These are phyloP conservation scores for Parasarocladium wereldwijsianum DNA, from an alignment of 2,329 filamentous ascomycete genomes.

Conservation along the genomic window DNA sequence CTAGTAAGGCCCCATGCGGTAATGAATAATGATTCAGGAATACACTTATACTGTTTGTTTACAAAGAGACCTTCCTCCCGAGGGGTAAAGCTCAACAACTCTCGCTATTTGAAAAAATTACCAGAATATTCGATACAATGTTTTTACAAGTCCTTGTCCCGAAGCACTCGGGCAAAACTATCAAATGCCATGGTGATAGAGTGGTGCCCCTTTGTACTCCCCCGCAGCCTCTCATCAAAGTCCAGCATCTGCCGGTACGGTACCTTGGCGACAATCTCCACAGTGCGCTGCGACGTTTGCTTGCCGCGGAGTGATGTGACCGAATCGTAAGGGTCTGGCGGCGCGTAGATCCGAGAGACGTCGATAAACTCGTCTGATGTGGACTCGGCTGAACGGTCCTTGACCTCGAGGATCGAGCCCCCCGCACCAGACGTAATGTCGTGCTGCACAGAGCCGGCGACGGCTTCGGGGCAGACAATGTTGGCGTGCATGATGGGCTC, in stretches of 20 bases:
- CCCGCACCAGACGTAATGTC: conserved; percentile 61
- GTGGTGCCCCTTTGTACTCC: conserved; percentile 71
- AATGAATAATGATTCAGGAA: not conserved
- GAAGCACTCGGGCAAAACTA: conserved; percentile 38
- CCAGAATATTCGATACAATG: conserved; percentile 1
- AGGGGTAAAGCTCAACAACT: too few relatives aligned
- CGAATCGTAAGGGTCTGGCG: conserved; percentile 65
- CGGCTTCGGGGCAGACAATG: conserved; percentile 72
- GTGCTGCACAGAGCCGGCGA: conserved; percentile 69
- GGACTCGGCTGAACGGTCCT: conserved; percentile 29
- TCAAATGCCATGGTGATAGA: conserved; percentile 44
- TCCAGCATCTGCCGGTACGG: conserved; percentile 95
- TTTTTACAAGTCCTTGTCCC: conserved; percentile 31
- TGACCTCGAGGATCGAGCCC: conserved; percentile 60
- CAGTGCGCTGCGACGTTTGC: conserved; percentile 31
- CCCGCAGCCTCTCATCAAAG: conserved; percentile 77
- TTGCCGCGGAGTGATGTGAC: conserved; percentile 40
- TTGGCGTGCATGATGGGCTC: conserved; percentile 89
- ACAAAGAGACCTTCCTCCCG: too few relatives aligned
- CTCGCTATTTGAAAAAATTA: too few relatives aligned
- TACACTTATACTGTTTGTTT: too few relatives aligned
- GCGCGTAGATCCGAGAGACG: conserved; percentile 64
- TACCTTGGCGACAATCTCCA: conserved; percentile 69
- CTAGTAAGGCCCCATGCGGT: too few relatives aligned
- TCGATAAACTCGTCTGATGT: conserved; percentile 40